Evolutionary conservation across 495 filamentous ascomycete genomes (phyloP), one percentile per base, ranked within the genome.

Genomic region (Penicillium macrosclerotiorum): DNA sequence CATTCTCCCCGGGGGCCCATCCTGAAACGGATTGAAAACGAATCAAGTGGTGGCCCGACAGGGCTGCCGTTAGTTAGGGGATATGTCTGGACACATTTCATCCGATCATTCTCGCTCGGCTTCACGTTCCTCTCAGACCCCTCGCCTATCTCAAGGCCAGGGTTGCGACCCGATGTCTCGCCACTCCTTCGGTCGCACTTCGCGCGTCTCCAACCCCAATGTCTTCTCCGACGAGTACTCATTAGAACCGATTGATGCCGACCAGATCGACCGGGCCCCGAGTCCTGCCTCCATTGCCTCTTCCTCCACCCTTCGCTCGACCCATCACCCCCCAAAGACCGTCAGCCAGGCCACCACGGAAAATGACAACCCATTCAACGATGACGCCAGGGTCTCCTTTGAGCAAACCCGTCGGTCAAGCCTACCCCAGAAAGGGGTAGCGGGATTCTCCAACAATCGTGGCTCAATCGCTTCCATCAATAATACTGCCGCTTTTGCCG

Each of bases 191-290:
- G 48, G 62, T 62, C 68, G 60, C 58, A 65, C 55, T 20, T 69
- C 65, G 18, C 66, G 56, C 43, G 61, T 58, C 38, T 68, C 66
- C 23, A 74, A 75, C 38, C 72, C 72, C 27, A 74, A 76, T 60
- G 69, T 76, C 29, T 79, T 79, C 55, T 72, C 74, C 33, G 76
- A 79, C 53, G 75, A 77, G 36, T 76, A 74, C 52, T 71, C 75
- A 3, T 51, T 77, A 55, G 69, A 77, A 49, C 56, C 68, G 14
- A 54, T 73, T 35, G 60, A 73, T 39, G 44, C 62, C 29, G 66
- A 70, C 36, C 59, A 63, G 33, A 59, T 62, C 29, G 60, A 59
- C 24, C 59, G 65, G 33, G 58, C 61, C 17, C 54, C 59, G 29
- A 66, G 63, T 50, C 60, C 64, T 8, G 63, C 61, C 27, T 71